These are phyloP conservation scores for Sporothrix euskadiensis DNA, from an alignment of 2,329 filamentous ascomycete genomes.

Conservation along the genomic window DNA sequence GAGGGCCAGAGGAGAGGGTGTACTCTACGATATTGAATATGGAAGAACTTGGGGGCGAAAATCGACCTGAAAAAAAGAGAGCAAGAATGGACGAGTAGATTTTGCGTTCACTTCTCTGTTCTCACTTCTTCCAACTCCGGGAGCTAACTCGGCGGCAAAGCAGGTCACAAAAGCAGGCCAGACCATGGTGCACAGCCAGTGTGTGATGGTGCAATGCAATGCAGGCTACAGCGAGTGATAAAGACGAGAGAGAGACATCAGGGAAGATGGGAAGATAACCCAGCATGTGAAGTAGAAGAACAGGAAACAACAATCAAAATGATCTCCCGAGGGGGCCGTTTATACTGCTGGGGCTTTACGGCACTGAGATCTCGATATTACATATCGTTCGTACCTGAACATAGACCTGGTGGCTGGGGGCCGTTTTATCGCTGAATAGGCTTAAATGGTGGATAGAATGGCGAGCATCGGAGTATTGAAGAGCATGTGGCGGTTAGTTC, in stretches of 20 bases:
- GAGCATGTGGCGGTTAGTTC: not conserved
- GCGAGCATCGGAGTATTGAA: not conserved
- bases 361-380: not conserved
- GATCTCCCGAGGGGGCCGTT: not conserved
- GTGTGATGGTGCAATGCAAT: conserved; percentile 5
- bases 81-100: not conserved
- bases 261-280: not conserved
- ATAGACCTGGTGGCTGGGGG: not conserved
- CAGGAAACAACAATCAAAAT: not conserved
- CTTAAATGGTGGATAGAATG: not conserved
- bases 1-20: not conserved
- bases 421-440: not conserved
- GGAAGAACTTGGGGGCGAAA: not conserved
- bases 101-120: not conserved
- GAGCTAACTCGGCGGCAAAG: conserved; percentile 6
- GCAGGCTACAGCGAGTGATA: not conserved
- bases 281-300: not conserved
- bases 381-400: not conserved
- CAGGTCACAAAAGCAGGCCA: not conserved
- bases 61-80: not conserved
- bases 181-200: not conserved
- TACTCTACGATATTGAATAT: not conserved
- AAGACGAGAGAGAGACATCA: not conserved
- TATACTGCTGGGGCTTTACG: not conserved
- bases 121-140: not conserved